These are phyloP conservation scores for Acanthamoeba triangularis DNA, from an alignment of 208 protist species.

Conservation along the genomic window DNA sequence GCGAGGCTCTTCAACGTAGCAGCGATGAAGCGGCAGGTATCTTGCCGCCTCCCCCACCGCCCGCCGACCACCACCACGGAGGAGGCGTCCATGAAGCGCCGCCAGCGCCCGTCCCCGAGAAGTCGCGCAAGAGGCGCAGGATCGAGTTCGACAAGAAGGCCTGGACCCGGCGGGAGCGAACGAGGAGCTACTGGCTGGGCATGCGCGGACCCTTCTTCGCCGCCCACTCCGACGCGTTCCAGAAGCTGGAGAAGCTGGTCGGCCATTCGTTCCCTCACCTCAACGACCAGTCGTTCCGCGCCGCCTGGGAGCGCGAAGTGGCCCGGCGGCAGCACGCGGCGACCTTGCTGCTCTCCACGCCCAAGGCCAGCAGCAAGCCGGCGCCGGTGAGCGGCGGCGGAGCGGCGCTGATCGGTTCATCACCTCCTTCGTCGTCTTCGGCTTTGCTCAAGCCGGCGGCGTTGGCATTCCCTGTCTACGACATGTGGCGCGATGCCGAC, in stretches of 20 bases:
- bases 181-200: constrained; percentile 27
- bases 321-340: background rate
- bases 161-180: constrained; percentile 14
- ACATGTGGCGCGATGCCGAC: constrained; percentile 56
- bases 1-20: background rate
- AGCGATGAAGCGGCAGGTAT: constrained; percentile 5
- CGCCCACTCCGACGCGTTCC: background rate
- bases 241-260: constrained; percentile 45
- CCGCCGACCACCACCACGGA: background rate
- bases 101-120: background rate
- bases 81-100: background rate
- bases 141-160: constrained; percentile 63
- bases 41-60: background rate
- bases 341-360: constrained; percentile 16
- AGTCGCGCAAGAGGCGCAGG: constrained; percentile 40
- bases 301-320: background rate
- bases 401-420: background rate
- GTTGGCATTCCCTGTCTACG: background rate
- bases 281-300: constrained; percentile 6
- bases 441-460: background rate
- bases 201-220: constrained; percentile 50
- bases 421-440: background rate
- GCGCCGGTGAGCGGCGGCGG: background rate
- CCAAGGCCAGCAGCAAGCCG: background rate
- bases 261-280: background rate